Base-by-base conservation (phyloP, 805 yeast genomes). In the Diddensiella santjacobensis region DNA sequence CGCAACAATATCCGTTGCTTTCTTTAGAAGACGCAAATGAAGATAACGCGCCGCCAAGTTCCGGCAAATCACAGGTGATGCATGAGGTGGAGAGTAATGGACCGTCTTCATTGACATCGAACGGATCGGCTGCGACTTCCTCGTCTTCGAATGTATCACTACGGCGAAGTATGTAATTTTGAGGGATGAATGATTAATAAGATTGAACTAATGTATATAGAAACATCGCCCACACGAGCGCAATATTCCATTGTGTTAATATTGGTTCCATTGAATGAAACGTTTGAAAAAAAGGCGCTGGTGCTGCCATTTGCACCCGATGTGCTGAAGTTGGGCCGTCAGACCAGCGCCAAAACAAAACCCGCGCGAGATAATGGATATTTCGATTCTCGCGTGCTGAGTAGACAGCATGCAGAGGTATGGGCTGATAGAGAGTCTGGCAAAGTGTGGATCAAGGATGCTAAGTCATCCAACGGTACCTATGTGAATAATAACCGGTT, bases 391-490 rank as follows among this genome's bases (percentile, higher is more conserved):
- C 73, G 98, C 23, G 98, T 95, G 8, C 75, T 93, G 40, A 83
- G 95, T 17, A 73, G 99, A 55, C 93, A 87, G 61, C 99, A 93
- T 68, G 99, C 99, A 0, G 91, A 87, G 59, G 69, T 93, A 53
- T 87, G 79, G 71, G 79, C 89, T 31, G 93, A 87, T 56, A 72
- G 79, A 15, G 65, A 65, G 22, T 67, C 71, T 3, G 89, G 90
- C 3, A 76, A 75, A 50, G 74, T 95, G 18, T 87, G 75, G 73
- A 75, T 93, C 22, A 80, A 83, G 56, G 99, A 93, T 68, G 75
- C 89, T 60, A 88, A 89, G 49, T 84, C 95, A 2, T 85, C 96
- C 20, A 93, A 93, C 66, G 99, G 99, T 6, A 91, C 99, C 0
- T 95, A 84, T 64, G 79, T 93, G 42, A 93, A 93, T 64, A 87